phyloP scores from a whole-genome alignment of 352 stramenopile species.

The Globisporangium orthogonon region DNA sequence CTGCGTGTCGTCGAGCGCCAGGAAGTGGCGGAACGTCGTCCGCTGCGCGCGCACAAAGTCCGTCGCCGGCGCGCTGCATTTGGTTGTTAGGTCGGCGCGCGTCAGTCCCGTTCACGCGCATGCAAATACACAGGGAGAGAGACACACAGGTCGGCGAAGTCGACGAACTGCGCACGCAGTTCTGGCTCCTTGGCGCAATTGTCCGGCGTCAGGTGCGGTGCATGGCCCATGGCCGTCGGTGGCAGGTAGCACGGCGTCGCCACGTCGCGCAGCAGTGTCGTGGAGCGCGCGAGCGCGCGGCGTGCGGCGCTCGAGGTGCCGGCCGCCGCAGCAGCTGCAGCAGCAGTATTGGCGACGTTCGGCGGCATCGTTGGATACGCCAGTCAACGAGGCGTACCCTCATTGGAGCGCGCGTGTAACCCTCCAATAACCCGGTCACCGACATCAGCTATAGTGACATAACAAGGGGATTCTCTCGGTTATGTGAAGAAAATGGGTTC shows the following conservation, averaged over 20 bases:
- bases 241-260: constrained; percentile 71
- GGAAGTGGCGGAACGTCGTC: constrained; percentile 35
- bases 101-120: constrained; percentile 1
- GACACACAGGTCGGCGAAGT: constrained; percentile 68
- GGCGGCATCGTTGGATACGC: not conserved
- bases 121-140: constrained; percentile 9
- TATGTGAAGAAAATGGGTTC: not conserved
- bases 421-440: too few relatives aligned
- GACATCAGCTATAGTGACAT: too few relatives aligned
- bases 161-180: constrained; percentile 52
- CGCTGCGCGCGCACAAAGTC: constrained; percentile 30
- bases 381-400: too few relatives aligned
- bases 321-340: not conserved
- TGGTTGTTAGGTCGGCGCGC: too few relatives aligned
- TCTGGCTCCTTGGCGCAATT: constrained; percentile 55
- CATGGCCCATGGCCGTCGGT: constrained; percentile 51
- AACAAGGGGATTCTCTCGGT: not conserved
- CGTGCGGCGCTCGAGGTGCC: not conserved
- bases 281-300: constrained; percentile 24
- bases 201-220: constrained; percentile 72
- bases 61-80: constrained; percentile 23
- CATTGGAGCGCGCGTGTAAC: not conserved
- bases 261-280: constrained; percentile 24
- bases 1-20: constrained; percentile 37
- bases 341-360: not conserved